Evolutionary conservation across 2,329 filamentous ascomycete species (phyloP), one percentile per base, ranked within the genome.

Genomic region (Fusarium xylarioides): DNA sequence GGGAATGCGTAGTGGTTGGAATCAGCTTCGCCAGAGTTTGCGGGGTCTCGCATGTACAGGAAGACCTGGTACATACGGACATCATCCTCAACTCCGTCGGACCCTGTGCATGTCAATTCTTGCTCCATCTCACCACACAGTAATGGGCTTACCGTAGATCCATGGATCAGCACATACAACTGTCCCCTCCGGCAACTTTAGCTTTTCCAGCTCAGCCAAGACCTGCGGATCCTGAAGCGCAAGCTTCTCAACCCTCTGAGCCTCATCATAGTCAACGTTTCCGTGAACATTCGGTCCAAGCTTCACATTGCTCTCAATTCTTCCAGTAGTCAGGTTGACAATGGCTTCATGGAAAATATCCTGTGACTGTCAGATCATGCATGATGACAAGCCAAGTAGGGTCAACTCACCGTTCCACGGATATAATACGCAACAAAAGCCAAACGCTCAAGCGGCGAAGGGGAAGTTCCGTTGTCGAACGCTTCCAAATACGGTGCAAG

Each of bases 61-160:
- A 75, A 74, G n/a, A 74, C 69, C 21, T 74, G 72, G 23, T 74
- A 74, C 69, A 74, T 74, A 46, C 72, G 70, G 21, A 60, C 49
- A 1, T 70, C 69, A 7, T 74, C 72, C 2, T 75, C 66, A 21
- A 74, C 26, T 6, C 72, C 72, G 38, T 74, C 69, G 9, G 72
- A 74, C 16, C 72, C 71, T 74, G 12, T 4, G 2, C 2, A 15
- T 35, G 32, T 74, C 30, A 73, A 40, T 19, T 21, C 11, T 6
- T 3, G 15, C 18, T 11, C 11, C 8, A 30, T 30, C 30, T 30
- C 9, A 30, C 30, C 30, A 30, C 30, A 9, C 11, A 11, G 10
- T 9, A 30, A 30, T 30, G 30, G 30, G 26, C 62, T 65, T 37
- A 74, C 71, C 73, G 28, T 75, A 74, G 4, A 73, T 73, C 72